Conservation (phyloP, 1,284 basidiomycete genomes). For the Quambalaria eucalypti region DNA sequence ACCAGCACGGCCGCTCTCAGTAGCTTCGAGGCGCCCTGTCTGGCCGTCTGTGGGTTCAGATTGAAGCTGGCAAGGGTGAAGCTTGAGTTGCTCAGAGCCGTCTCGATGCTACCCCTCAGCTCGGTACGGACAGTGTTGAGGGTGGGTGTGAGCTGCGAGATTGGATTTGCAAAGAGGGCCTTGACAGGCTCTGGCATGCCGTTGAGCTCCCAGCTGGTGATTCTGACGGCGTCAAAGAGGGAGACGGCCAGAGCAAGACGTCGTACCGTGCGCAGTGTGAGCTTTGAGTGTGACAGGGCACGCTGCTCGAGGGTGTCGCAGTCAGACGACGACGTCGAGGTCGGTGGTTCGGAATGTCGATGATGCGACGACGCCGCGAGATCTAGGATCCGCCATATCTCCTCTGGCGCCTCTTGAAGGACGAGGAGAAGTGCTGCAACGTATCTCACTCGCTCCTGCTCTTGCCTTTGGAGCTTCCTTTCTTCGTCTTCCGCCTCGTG, state of each 20-base stretch:
- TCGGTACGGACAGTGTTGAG: neutral
- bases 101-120: neutral
- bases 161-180: neutral
- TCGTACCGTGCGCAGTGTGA: neutral
- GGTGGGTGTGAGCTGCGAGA: neutral
- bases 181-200: neutral
- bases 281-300: neutral
- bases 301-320: neutral
- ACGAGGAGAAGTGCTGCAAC: neutral
- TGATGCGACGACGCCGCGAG: neutral
- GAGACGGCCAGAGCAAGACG: neutral
- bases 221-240: neutral
- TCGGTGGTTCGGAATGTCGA: neutral
- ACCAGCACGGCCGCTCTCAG: neutral
- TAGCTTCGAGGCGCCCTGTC: neutral
- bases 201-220: neutral
- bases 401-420: neutral
- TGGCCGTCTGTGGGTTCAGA: too few species aligned
- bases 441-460: neutral
- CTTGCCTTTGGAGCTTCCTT: neutral
- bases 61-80: neutral
- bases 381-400: neutral
- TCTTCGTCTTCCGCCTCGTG: neutral
- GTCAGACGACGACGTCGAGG: neutral
- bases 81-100: neutral